Base-by-base conservation (phyloP, 495 filamentous ascomycete species). In the Xylaria cubensis region DNA sequence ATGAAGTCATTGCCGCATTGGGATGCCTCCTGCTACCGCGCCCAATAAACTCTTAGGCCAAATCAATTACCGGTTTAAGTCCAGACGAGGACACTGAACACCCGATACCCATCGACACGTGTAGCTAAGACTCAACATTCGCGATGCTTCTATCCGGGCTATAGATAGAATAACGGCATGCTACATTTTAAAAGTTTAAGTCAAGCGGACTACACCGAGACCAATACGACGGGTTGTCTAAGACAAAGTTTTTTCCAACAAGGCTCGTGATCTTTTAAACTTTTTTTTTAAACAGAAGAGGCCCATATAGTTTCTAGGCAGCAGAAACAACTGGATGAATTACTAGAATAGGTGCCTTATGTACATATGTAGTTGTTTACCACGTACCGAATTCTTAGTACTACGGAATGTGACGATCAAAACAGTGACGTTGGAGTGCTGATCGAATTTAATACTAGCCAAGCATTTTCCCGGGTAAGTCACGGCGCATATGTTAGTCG, bases 401-500 rank as follows among this genome's bases (percentile, higher is more conserved):
- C 21, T 12, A 32, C 29, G 19, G 15, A 32, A 32, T 17, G 3
- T 12, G 12, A 42, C 15, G 1, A 42, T 4, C 3, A 26, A 29
- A 42, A 42, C 17, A 63, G 61, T 12, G 61, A 32, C 63, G 19
- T 34, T 34, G 17, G 42, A 44, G 61, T 42, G 8, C 34, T 13
- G 13, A 29, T 41, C 29, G 12, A 48, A n/a, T 19, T 48, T 34
- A 24, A 26, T 2, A 19, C 42, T 19, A 12, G n/a, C 34, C 64
- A 64, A 41, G 39, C 19, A n/a, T 21, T 29, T 48, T 61, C 41
- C 67, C 53, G 53, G 67, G 67, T 69, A 69, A 24, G 67, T 69
- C 26, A 26, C 15, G 36, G 21, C 41, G 39, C 67, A 21, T n/a
- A 67, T 39, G 50, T 50, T 32, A 39, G 42, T 42, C 26, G 42